Base-by-base conservation (phyloP, 768 basidiomycete species). In the Lactifluus volemus region DNA sequence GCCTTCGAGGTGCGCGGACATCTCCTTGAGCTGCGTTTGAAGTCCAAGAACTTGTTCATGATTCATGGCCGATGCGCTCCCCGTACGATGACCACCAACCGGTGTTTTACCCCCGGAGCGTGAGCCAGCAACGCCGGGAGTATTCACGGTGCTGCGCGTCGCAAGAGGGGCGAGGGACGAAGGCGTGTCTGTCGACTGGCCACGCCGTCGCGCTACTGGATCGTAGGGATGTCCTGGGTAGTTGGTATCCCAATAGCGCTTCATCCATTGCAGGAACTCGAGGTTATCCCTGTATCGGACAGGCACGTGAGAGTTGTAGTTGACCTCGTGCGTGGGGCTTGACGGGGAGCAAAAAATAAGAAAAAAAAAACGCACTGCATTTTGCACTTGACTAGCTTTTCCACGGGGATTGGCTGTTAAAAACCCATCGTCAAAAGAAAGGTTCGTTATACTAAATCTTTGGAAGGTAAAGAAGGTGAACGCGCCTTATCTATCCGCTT, bases 181-280 rank as follows among this genome's bases (percentile, higher is more conserved):
- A 5, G 90, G 89, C 0, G 85, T 76, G 61, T 91, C 89, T n/a
- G 80, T 78, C 17, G 87, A 77, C 10, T 79, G 85, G 48, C 91
- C 93, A 70, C 83, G 88, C 64, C 92, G 80, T 58, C 95, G 84
- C 8, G 77, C 89, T 0, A 86, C 84, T 1, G 97, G 78, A 70
- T 98, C 93, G 70, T 98, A 98, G 6, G 79, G 83, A 60, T 89
- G 84, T 3, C 94, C 96, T 17, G 85, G 84, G 71, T 85, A 94
- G 77, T 95, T 92, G 30, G 82, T 74, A 68, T 98, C 94, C 96
- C 97, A 98, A 74, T 87, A 98, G 25, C 88, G 87, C 71, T 93
- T 93, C 69, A 92, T 81, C 96, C 96, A 99, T 74, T 99, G 97
- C 59, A 95, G 73, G 77, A 99, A 98, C 70, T 99, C 97, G 67